These are phyloP conservation scores for Phytophthora vignae DNA, from an alignment of 352 stramenopile genomes.

Conservation along the genomic window DNA sequence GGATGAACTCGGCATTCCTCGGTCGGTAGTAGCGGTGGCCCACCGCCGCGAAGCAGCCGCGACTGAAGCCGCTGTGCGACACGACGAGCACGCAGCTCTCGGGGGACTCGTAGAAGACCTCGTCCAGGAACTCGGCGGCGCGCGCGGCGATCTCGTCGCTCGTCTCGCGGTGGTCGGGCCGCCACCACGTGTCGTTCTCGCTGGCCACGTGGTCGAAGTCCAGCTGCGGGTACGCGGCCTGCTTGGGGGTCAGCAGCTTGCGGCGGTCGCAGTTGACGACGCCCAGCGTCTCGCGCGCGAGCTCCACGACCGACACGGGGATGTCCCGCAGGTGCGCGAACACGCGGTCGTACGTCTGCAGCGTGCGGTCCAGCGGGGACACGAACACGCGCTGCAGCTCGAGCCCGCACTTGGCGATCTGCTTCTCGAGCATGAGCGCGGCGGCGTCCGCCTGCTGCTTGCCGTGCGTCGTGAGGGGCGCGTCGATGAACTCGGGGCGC, in stretches of 20 bases:
- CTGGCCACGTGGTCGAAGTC: conserved; percentile 56
- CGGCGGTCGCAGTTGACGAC: conserved; percentile 73
- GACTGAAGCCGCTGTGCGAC: conserved; percentile 75
- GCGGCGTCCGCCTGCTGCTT: conserved; percentile 45
- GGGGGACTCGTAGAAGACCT: conserved; percentile 45
- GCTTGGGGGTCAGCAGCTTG: conserved; percentile 49
- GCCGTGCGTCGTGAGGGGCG: conserved; percentile 57
- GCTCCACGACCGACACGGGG: conserved; percentile 62
- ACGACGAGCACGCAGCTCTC: conserved; percentile 64
- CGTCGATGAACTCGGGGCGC: conserved; percentile 61
- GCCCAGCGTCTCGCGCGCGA: conserved; percentile 69
- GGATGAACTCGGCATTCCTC: conserved; percentile 73
- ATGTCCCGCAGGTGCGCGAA: conserved; percentile 39
- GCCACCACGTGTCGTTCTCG: conserved; percentile 68
- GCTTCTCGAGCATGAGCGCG: conserved; percentile 47
- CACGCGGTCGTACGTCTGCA: conserved; percentile 64
- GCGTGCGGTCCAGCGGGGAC: conserved; percentile 71
- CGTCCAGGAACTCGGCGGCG: conserved; percentile 56
- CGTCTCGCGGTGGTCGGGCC: conserved; percentile 62
- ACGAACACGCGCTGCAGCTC: conserved; percentile 68
- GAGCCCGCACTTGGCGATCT: conserved; percentile 54
- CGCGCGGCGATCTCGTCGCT: conserved; percentile 64
- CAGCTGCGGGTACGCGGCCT: conserved; percentile 49
- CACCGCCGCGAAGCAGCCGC: conserved; percentile 64
- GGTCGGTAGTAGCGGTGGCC: conserved; percentile 73